A percentile compares a stretch with the other conserved stretches of the same genome.
These are phyloP conservation scores for Psophocarpus tetragonolobus DNA, from an alignment of 306 rosid species.

Conservation along the genomic window DNA sequence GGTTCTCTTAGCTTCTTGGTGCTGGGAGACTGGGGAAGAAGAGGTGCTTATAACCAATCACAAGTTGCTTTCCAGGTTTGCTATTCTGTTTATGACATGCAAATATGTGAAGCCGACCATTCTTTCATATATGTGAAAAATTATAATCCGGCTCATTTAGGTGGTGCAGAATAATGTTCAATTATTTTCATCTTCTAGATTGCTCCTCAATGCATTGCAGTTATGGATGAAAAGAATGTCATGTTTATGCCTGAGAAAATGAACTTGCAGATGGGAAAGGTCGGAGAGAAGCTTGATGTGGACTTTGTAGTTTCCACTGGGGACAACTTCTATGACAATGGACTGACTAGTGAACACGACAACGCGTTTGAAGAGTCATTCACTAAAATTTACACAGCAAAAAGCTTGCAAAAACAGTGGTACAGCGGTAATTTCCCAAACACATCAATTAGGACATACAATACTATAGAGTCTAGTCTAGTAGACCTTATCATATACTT, in stretches of 20 bases:
- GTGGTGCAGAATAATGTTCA: background rate
- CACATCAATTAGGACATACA: background rate
- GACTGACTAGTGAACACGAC: conserved; percentile 41
- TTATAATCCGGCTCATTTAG: background rate
- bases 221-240: background rate
- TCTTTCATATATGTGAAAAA: background rate
- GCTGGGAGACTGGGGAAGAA: conserved; percentile 64
- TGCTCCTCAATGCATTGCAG: background rate
- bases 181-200: background rate
- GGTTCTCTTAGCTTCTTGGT: conserved; percentile 57
- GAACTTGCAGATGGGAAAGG: conserved; percentile 48
- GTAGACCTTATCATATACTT: background rate
- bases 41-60: conserved; percentile 56
- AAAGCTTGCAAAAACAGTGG: conserved; percentile 58
- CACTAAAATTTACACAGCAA: conserved; percentile 46
- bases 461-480: background rate
- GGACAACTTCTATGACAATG: conserved; percentile 63
- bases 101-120: background rate
- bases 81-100: background rate
- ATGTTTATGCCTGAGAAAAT: background rate
- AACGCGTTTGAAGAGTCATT: conserved; percentile 53
- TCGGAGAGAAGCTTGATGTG: conserved; percentile 54
- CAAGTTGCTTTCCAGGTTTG: conserved; percentile 52
- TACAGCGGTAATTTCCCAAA: conserved; percentile 49
- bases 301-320: conserved; percentile 60